These are phyloP conservation scores for Papiliotrema nemorosa DNA, from an alignment of 1,284 basidiomycete species.

Conservation along the genomic window DNA sequence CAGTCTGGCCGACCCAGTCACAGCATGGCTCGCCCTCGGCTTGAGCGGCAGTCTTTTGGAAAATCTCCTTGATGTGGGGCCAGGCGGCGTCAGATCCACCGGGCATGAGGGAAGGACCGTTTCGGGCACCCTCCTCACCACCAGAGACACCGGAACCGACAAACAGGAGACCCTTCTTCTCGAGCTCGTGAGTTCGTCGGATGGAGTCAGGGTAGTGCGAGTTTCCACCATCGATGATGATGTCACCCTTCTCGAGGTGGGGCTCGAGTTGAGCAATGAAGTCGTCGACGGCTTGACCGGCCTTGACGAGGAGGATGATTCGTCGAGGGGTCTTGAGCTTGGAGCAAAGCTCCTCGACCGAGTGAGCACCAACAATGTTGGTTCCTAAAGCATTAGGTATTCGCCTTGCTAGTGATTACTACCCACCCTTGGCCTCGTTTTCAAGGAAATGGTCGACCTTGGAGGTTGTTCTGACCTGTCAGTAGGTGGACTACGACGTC, in stretches of 20 bases:
- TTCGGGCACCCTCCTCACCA: constrained; percentile 97
- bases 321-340: constrained; percentile 61
- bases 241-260: constrained; percentile 66
- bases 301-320: constrained; percentile 86
- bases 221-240: constrained; percentile 99
- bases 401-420: neutral
- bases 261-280: constrained; percentile 58
- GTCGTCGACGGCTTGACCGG: constrained; percentile 59
- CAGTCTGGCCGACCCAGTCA: constrained; percentile 98
- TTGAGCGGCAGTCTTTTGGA: constrained; percentile 96
- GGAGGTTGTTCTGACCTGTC: constrained; percentile 63
- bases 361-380: constrained; percentile 90
- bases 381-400: constrained; percentile 61
- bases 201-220: constrained; percentile 99
- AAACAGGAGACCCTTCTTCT: constrained; percentile 90
- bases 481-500: neutral
- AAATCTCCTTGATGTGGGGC: constrained; percentile 96
- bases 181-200: constrained; percentile 88
- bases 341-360: constrained; percentile 74
- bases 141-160: constrained; percentile 99
- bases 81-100: constrained; percentile 93
- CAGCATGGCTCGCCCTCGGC: constrained; percentile 96
- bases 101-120: constrained; percentile 99
- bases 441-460: constrained; percentile 95
- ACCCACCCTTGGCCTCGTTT: constrained; percentile 92